These are phyloP conservation scores for Kazachstania psychrophila DNA, from an alignment of 805 yeast species.

Conservation along the genomic window DNA sequence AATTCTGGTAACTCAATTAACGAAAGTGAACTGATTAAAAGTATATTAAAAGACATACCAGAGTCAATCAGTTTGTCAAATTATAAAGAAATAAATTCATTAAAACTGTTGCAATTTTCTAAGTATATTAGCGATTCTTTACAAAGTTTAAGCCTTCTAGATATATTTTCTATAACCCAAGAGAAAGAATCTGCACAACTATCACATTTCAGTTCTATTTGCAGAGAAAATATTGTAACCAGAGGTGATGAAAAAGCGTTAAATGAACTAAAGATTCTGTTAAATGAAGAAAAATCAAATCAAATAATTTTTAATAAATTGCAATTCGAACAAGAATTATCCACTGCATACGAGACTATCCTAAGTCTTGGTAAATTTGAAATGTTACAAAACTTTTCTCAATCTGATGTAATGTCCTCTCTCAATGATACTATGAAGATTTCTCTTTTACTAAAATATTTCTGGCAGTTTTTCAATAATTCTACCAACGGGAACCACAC, in stretches of 20 bases:
- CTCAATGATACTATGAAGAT: conserved; percentile 10
- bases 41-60: conserved; percentile 11
- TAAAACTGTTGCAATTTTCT: conserved; percentile 10
- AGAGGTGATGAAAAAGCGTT: conserved; percentile 1
- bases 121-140: conserved; percentile 10
- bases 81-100: conserved; percentile 5
- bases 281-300: background rate
- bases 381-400: conserved; percentile 13
- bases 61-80: conserved; percentile 4
- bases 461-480: conserved; percentile 36
- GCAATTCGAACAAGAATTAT: conserved; percentile 7
- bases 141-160: conserved; percentile 13
- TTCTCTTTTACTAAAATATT: conserved; percentile 22
- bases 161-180: conserved; percentile 14
- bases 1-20: conserved; percentile 12
- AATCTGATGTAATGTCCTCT: too few species aligned
- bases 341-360: conserved; percentile 21
- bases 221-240: conserved; percentile 6
- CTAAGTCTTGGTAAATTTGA: conserved; percentile 25
- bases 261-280: background rate
- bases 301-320: conserved; percentile 14
- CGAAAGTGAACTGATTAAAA: conserved; percentile 2
- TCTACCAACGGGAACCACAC: conserved; percentile 35
- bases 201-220: conserved; percentile 17
- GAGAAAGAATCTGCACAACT: conserved; percentile 18